Conservation (phyloP, 257 asterid species). For the Misopates orontium region DNA sequence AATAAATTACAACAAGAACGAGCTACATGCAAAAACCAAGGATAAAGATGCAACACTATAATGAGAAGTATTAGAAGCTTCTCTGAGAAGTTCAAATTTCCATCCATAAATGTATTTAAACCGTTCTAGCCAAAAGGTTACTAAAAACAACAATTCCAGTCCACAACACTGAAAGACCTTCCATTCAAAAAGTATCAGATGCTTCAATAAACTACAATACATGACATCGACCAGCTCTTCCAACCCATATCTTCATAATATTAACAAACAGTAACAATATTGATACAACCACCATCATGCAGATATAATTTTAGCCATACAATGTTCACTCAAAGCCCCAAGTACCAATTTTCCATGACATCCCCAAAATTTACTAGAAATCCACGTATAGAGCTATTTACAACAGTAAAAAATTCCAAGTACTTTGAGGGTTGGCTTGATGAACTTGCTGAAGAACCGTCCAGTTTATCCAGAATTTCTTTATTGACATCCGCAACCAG, state of each 20-base stretch:
- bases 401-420: not conserved
- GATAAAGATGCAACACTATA: not conserved
- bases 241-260: not conserved
- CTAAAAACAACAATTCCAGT: not conserved
- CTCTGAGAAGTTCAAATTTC: not conserved
- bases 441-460: slow-evolving; percentile 31
- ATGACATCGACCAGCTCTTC: not conserved
- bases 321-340: not conserved
- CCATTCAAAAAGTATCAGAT: not conserved
- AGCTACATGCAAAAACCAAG: not conserved
- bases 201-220: not conserved
- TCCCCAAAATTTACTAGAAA: not conserved
- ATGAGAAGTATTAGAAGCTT: slow-evolving; percentile 1
- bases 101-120: too few species aligned
- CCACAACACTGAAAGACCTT: slow-evolving; percentile 7
- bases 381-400: not conserved
- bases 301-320: not conserved
- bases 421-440: slow-evolving; percentile 40
- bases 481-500: slow-evolving; percentile 39
- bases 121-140: too few species aligned
- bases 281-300: not conserved
- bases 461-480: slow-evolving; percentile 33
- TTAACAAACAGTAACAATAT: slow-evolving; percentile 2
- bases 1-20: not conserved
- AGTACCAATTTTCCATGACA: not conserved